Percentiles rank a stretch among this genome's conserved stretches.
These are phyloP conservation scores for Triticum monococcum DNA, from an alignment of 176 grass and related monocot genomes.

Conservation along the genomic window DNA sequence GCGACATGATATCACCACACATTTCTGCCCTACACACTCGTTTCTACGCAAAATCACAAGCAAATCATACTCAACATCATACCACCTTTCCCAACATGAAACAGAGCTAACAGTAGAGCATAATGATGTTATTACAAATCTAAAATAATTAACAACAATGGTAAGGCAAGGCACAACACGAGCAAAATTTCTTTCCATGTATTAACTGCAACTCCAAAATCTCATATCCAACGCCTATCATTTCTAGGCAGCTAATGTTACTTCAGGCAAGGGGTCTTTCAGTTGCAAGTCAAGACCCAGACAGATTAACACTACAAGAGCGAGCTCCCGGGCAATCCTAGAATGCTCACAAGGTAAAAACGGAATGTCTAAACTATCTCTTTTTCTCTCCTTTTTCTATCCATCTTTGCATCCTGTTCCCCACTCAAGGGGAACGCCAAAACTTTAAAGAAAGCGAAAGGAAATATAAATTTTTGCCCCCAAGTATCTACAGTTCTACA, in stretches of 20 bases:
- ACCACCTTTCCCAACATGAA: not conserved
- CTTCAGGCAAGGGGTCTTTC: conserved; percentile 35
- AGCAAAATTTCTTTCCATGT: not conserved
- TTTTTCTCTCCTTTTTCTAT: not conserved
- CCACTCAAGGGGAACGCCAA: not conserved
- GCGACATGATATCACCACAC: not conserved
- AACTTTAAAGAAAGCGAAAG: not conserved
- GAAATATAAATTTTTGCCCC: not conserved
- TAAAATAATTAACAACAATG: not conserved
- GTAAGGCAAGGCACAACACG: not conserved
- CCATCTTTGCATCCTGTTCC: not conserved
- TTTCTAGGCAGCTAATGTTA: conserved; percentile 30
- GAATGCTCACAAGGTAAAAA: conserved; percentile 19
- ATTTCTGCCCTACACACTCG: not conserved
- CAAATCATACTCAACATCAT: not conserved
- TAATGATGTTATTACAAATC: not conserved
- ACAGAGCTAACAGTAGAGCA: not conserved
- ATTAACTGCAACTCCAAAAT: not conserved
- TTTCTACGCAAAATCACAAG: not conserved
- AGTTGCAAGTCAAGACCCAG: conserved; percentile 38
- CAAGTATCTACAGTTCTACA: conserved; percentile 27
- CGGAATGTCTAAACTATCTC: conserved; percentile 1
- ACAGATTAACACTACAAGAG: conserved; percentile 9
- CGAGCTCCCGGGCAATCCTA: not conserved
- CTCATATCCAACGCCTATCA: not conserved